phyloP scores from a whole-genome alignment of 164 flowering plant genomes.

The Cinnamomum chago region DNA sequence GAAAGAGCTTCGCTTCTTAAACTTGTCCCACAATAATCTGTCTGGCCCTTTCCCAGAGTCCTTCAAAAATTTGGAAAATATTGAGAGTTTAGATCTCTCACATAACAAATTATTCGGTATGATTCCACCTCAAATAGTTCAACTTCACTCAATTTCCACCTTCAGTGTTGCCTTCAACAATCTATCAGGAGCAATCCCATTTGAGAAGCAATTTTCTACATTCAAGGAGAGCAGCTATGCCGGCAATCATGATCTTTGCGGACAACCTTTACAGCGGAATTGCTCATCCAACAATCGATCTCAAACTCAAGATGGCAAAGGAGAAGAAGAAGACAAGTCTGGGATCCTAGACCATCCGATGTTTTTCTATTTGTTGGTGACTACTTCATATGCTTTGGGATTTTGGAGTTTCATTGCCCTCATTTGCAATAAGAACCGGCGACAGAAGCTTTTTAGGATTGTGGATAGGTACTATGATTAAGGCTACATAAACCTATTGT shows the following conservation, averaged over 20 bases:
- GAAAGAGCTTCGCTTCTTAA: not conserved
- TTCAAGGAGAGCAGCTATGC: not conserved
- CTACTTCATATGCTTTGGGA: not conserved
- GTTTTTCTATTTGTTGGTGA: constrained; percentile 2
- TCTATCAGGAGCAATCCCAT: not conserved
- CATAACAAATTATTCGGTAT: not conserved
- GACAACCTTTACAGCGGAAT: not conserved
- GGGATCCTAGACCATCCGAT: not conserved
- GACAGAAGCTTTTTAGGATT: not conserved
- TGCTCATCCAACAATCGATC: not conserved
- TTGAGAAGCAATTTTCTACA: not conserved
- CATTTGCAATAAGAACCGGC: not conserved
- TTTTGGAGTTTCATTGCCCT: constrained; percentile 3
- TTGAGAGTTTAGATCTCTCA: constrained; percentile 10
- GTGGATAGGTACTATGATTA: not conserved
- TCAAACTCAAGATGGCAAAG: not conserved
- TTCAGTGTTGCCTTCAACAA: constrained; percentile 6
- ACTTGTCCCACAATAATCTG: constrained; percentile 3
- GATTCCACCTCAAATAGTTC: not conserved
- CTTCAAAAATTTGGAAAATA: not conserved
- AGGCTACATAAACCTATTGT: too few relatives aligned
- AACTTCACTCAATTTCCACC: not conserved
- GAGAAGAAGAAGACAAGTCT: not conserved
- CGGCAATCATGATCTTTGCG: constrained; percentile 3
- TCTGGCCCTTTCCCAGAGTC: not conserved